These are phyloP conservation scores for Xylariales sp. DNA, from an alignment of 2,329 filamentous ascomycete species.

Conservation along the genomic window DNA sequence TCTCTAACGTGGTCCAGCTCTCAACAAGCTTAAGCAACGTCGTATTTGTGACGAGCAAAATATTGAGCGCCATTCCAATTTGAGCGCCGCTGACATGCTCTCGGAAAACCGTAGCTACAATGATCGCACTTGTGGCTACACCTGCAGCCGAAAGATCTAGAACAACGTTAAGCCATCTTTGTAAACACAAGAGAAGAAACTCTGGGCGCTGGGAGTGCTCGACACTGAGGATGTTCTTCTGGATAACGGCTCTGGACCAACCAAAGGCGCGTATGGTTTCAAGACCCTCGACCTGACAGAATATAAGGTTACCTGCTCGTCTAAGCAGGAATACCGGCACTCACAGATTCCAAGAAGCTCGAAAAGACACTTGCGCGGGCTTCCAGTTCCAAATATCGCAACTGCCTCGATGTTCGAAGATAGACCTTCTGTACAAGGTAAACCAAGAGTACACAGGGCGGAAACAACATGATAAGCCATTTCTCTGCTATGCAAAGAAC, in stretches of 20 bases:
- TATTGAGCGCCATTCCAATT: conserved; percentile 31
- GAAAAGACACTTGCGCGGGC: conserved; percentile 43
- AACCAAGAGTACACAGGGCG: conserved; percentile 34
- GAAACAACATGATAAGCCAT: conserved; percentile 42
- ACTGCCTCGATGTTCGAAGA: conserved; percentile 50
- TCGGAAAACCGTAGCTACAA: conserved; percentile 19
- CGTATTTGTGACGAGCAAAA: conserved; percentile 29
- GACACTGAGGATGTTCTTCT: conserved; percentile 22
- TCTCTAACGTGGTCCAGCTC: conserved; percentile 30
- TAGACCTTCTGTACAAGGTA: conserved; percentile 47
- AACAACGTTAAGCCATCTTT: conserved; percentile 48
- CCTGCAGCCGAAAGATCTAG: conserved; percentile 44
- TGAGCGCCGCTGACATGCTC: conserved; percentile 21
- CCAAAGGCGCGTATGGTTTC: conserved; percentile 44
- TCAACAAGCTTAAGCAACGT: conserved; percentile 29
- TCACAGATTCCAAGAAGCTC: conserved; percentile 19
- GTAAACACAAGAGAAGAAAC: conserved; percentile 45
- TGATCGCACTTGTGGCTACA: conserved; percentile 34
- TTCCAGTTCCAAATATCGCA: conserved; percentile 52
- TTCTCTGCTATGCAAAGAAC: conserved; percentile 41
- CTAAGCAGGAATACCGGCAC: conserved; percentile 5
- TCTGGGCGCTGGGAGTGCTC: conserved; percentile 44
- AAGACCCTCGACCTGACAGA: conserved; percentile 33
- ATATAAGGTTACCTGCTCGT: background rate
- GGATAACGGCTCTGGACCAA: conserved; percentile 29